These are phyloP conservation scores for Agaricus sinodeliciosus DNA, from an alignment of 768 basidiomycete species.

Conservation along the genomic window DNA sequence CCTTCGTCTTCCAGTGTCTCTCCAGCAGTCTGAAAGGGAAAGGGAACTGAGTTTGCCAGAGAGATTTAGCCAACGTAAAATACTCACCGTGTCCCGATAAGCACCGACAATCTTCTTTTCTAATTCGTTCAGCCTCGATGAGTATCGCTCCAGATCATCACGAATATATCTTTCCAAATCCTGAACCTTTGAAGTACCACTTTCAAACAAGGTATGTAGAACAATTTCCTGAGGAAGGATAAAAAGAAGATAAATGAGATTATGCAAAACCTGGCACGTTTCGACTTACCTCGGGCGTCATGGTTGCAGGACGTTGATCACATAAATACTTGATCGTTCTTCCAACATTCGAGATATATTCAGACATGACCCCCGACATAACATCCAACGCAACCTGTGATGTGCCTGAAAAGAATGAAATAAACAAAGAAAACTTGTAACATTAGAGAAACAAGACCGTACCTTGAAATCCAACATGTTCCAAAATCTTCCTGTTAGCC, in stretches of 20 bases:
- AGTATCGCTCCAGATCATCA: slow-evolving; percentile 84
- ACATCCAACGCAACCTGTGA: slow-evolving; percentile 76
- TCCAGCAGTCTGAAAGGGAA: slow-evolving; percentile 25
- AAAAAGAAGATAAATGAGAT: not conserved
- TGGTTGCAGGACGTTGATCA: slow-evolving; percentile 73
- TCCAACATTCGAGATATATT: slow-evolving; percentile 83
- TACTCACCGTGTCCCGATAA: slow-evolving; percentile 72
- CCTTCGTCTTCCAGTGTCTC: slow-evolving; percentile 46
- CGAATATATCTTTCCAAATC: slow-evolving; percentile 84
- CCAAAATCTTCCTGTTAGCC: slow-evolving; percentile 72
- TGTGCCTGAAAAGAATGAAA: slow-evolving; percentile 40
- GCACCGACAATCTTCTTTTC: slow-evolving; percentile 83
- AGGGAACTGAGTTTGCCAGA: not conserved
- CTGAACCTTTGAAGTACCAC: slow-evolving; percentile 69
- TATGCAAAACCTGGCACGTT: not conserved
- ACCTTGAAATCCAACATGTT: slow-evolving; percentile 94
- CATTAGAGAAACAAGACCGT: slow-evolving; percentile 17
- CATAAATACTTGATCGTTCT: slow-evolving; percentile 74
- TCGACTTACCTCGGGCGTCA: slow-evolving; percentile 77
- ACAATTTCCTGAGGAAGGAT: slow-evolving; percentile 75
- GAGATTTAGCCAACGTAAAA: not conserved
- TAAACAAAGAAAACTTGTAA: not conserved
- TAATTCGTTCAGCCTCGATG: slow-evolving; percentile 65
- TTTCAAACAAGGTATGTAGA: slow-evolving; percentile 85
- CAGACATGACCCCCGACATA: slow-evolving; percentile 66